phyloP scores from a whole-genome alignment of 176 grass and related monocot species.

The Olyra latifolia region DNA sequence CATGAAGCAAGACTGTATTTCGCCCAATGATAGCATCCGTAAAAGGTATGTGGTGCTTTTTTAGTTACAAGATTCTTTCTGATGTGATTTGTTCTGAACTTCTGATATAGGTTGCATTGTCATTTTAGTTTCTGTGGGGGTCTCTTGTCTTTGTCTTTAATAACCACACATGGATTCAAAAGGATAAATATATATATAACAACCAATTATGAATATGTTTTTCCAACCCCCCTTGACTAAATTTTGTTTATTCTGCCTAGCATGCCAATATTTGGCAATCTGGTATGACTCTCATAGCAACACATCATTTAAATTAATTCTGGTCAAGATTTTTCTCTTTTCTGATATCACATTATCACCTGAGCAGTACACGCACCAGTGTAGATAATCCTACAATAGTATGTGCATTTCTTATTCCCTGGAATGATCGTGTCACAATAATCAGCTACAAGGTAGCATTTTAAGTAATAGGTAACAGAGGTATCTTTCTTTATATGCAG shows the following conservation, averaged over 20 bases:
- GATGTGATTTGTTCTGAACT: background rate
- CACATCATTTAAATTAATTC: background rate
- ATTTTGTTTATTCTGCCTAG: background rate
- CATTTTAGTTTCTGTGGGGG: conserved; percentile 13
- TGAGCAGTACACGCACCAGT: background rate
- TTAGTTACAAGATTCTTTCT: background rate
- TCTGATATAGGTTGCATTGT: background rate
- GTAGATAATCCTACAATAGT: conserved; percentile 15
- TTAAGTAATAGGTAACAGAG: conserved; percentile 19
- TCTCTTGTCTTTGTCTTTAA: background rate
- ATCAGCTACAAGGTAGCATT: background rate
- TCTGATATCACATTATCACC: background rate
- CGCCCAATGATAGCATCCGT: conserved; percentile 47
- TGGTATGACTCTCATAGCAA: background rate
- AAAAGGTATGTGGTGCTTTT: conserved; percentile 32
- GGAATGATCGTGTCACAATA: background rate
- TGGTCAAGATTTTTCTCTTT: background rate
- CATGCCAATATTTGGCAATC: background rate
- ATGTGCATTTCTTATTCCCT: background rate
- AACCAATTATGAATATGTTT: background rate
- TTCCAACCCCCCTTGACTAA: background rate
- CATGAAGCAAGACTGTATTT: conserved; percentile 65
- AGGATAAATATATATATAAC: background rate
- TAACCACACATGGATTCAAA: background rate
- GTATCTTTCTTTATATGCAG: conserved; percentile 41